Evolutionary conservation across 495 filamentous ascomycete species (phyloP).

Genomic region (Penicillium canescens): DNA sequence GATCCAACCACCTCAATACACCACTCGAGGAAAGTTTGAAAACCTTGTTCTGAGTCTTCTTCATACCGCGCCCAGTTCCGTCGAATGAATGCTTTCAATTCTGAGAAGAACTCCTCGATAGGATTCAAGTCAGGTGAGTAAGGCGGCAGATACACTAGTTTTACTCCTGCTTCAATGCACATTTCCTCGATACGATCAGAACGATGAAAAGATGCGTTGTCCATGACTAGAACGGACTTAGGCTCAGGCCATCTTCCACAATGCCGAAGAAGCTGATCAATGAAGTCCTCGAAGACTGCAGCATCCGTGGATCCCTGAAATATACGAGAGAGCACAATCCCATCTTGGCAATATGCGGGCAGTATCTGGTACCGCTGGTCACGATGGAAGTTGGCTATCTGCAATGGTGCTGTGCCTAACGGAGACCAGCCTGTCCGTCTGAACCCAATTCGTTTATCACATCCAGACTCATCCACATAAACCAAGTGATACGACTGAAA

Average conservation of each 20-base stretch:
- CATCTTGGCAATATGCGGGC: constrained; percentile 35
- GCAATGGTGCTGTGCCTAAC: constrained; percentile 23
- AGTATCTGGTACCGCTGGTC: constrained; percentile 37
- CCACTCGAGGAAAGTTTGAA: constrained; percentile 1
- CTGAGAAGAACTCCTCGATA: constrained; percentile 12
- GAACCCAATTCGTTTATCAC: constrained; percentile 28
- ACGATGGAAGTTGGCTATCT: constrained; percentile 28
- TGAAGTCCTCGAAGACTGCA: constrained; percentile 37
- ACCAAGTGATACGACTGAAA: constrained; percentile 31
- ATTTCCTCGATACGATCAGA: not conserved
- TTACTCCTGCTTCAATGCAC: constrained; percentile 24
- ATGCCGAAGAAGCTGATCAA: constrained; percentile 35
- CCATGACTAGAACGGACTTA: no score
- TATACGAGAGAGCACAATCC: constrained; percentile 25
- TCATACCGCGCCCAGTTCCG: constrained; percentile 1
- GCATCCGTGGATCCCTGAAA: constrained; percentile 36
- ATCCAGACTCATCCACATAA: constrained; percentile 34
- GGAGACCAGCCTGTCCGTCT: constrained; percentile 28
- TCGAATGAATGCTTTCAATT: constrained; percentile 15
- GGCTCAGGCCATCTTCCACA: constrained; percentile 35
- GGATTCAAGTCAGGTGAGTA: constrained; percentile 6
- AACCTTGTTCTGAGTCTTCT: not conserved
- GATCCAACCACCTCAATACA: constrained; percentile 1
- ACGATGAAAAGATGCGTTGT: not conserved
- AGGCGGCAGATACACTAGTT: constrained; percentile 14